Percentiles rank a stretch among this genome's conserved stretches.
These are phyloP conservation scores for Calonectria hawksworthii DNA, from an alignment of 2,329 filamentous ascomycete species.

Conservation along the genomic window DNA sequence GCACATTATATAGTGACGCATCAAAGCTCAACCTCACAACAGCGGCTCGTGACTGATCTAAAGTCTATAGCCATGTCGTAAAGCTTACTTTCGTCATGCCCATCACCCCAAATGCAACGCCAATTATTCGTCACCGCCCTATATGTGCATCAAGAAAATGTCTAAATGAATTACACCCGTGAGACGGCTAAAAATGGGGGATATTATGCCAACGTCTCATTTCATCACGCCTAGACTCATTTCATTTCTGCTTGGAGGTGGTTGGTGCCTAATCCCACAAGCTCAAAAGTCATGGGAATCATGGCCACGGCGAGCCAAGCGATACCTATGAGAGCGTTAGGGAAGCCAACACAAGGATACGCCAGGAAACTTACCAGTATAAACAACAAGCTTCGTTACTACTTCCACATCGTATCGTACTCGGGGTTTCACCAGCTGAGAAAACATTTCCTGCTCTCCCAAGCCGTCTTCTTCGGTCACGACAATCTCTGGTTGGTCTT, in stretches of 20 bases:
- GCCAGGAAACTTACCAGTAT: slow-evolving; percentile 75
- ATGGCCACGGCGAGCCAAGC: slow-evolving; percentile 83
- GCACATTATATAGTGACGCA: background rate
- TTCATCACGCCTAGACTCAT: slow-evolving; percentile 18
- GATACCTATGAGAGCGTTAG: slow-evolving; percentile 71
- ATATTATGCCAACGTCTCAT: slow-evolving; percentile 20
- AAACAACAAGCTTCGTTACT: slow-evolving; percentile 95
- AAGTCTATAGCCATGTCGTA: slow-evolving; percentile 26
- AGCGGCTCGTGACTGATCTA: slow-evolving; percentile 23
- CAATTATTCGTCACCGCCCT: slow-evolving; percentile 37
- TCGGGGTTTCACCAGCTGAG: slow-evolving; percentile 84
- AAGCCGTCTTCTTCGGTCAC: slow-evolving; percentile 62
- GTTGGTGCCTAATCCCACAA: slow-evolving; percentile 65
- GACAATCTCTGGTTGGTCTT: slow-evolving; percentile 52
- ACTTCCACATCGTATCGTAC: slow-evolving; percentile 99
- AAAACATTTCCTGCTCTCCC: slow-evolving; percentile 86
- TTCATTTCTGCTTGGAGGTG: slow-evolving; percentile 44
- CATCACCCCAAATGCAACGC: slow-evolving; percentile 35
- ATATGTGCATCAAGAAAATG: slow-evolving; percentile 40
- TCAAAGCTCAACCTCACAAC: slow-evolving; percentile 9
- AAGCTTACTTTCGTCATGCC: slow-evolving; percentile 14
- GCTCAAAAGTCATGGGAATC: slow-evolving; percentile 80
- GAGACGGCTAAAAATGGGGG: slow-evolving; percentile 22
- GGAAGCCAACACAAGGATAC: background rate
- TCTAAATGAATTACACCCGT: slow-evolving; percentile 35